Conservation (phyloP, 495 filamentous ascomycete genomes). For the Neurospora sp. region DNA sequence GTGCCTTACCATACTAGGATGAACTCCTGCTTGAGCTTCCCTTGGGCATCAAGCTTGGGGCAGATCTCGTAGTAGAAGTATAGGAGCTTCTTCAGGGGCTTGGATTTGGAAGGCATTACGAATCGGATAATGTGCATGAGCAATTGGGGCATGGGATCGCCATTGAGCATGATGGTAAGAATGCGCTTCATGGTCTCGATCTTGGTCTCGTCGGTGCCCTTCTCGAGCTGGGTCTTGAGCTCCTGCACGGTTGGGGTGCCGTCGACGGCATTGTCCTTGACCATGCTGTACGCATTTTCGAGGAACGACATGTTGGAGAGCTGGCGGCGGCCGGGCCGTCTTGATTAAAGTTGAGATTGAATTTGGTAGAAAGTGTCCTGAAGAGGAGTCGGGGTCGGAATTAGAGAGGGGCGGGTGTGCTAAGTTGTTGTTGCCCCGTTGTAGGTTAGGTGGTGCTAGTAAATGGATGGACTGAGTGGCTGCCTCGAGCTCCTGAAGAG, state of each 20-base stretch:
- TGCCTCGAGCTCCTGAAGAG: not conserved
- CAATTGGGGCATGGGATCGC: slow-evolving; percentile 87
- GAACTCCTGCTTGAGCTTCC: slow-evolving; percentile 98
- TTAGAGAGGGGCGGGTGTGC: slow-evolving; percentile 7
- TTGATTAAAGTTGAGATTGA: not conserved
- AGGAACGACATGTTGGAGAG: slow-evolving; percentile 81
- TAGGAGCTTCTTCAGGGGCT: slow-evolving; percentile 92
- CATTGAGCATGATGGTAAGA: slow-evolving; percentile 94
- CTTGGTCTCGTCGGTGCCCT: slow-evolving; percentile 94
- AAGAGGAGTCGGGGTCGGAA: not conserved
- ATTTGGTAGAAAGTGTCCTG: not conserved
- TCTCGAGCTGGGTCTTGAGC: slow-evolving; percentile 88
- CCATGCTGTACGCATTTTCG: slow-evolving; percentile 85
- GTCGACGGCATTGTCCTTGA: slow-evolving; percentile 92
- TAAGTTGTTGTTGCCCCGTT: slow-evolving; percentile 3
- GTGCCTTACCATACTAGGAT: slow-evolving; percentile 87
- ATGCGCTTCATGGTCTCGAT: slow-evolving; percentile 98
- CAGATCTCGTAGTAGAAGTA: slow-evolving; percentile 99
- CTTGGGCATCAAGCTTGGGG: slow-evolving; percentile 80
- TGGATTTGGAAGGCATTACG: slow-evolving; percentile 96
- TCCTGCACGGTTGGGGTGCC: slow-evolving; percentile 76
- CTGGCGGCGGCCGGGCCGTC: slow-evolving; percentile 7
- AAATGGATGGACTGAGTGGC: not conserved
- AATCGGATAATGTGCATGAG: slow-evolving; percentile 99
- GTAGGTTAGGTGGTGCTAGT: slow-evolving; percentile 2